Base-by-base conservation (phyloP, 2,329 filamentous ascomycete genomes). In the Paracorniculantispora psalliotae region DNA sequence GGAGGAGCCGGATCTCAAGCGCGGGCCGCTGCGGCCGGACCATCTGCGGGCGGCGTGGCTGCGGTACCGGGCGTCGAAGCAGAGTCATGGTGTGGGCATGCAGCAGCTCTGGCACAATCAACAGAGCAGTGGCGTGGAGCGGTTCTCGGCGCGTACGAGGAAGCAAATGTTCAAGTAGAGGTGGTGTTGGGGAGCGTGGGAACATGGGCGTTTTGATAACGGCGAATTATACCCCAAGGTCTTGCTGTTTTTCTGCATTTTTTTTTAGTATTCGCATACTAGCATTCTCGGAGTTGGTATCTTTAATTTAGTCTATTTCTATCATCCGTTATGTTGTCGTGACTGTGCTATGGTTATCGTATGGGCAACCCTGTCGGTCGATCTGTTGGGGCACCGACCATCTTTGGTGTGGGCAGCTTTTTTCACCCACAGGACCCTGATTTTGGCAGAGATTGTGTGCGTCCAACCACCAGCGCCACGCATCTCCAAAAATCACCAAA, bases 41-140 rank as follows among this genome's bases (percentile, higher is more conserved):
- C 89, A 92, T 71, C 71, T 93, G 48, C 79, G 88, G 21, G 89
- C 92, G 71, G 88, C 90, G 5, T 78, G 88, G 69, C 78, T 88
- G 59, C 79, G 89, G 51, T 89, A 90, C 71, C 87, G 83, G 68
- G 71, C 80, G 47, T 77, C 82, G 25, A 76, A 82, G 4, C 87
- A 88, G 66, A 85, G 86, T 35, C 84, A 85, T 0, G 84, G 83
- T 2, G 79, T 85, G 4, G 85, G 85, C 3, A 79, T 83, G 64
- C 76, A 86, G 63, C 77, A 81, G 63, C 69, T 85, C 15, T 87
- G 83, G 82, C 82, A 87, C 63, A 74, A 78, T 19, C 85, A 88
- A 67, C 81, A 84, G 58, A 74, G 75, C 41, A 84, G 78, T 59
- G 85, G 85, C 0, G 78, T 81, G 0, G 84, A 87, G 65, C 75